phyloP scores from a whole-genome alignment of 768 basidiomycete species.

The Panaeolus papilionaceus region DNA sequence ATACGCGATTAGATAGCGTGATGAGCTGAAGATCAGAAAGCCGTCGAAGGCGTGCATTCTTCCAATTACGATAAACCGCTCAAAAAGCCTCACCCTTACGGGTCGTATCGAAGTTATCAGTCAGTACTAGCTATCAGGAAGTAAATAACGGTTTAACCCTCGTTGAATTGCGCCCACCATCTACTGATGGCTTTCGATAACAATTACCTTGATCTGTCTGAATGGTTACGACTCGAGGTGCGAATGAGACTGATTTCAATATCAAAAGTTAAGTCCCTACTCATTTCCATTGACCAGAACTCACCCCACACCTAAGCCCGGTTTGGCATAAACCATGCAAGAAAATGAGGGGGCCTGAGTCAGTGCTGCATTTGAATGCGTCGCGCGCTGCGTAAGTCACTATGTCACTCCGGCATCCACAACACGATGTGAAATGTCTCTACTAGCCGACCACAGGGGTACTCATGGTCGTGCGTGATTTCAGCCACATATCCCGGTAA shows the following conservation, averaged over 20 bases:
- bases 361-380: neutral
- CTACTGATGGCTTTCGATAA: constrained; percentile 2
- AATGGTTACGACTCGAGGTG: neutral
- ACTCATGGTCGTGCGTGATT: neutral
- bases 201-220: neutral
- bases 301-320: neutral
- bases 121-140: neutral
- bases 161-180: neutral
- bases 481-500: neutral
- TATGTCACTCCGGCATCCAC: neutral
- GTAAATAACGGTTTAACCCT: neutral
- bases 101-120: neutral
- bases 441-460: neutral
- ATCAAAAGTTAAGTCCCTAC: constrained; percentile 1
- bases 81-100: neutral
- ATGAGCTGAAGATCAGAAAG: neutral
- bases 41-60: neutral
- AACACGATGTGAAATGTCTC: neutral
- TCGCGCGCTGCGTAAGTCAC: neutral
- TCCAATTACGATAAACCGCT: constrained; percentile 1
- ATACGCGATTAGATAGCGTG: constrained; percentile 4
- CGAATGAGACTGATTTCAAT: neutral
- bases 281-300: neutral
- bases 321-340: constrained; percentile 7
- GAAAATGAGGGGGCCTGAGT: constrained; percentile 1